A percentile compares a stretch with the other conserved stretches of the same genome.
Evolutionary conservation across 2,329 filamentous ascomycete species (phyloP).

Genomic region (Penicillium italicum): DNA sequence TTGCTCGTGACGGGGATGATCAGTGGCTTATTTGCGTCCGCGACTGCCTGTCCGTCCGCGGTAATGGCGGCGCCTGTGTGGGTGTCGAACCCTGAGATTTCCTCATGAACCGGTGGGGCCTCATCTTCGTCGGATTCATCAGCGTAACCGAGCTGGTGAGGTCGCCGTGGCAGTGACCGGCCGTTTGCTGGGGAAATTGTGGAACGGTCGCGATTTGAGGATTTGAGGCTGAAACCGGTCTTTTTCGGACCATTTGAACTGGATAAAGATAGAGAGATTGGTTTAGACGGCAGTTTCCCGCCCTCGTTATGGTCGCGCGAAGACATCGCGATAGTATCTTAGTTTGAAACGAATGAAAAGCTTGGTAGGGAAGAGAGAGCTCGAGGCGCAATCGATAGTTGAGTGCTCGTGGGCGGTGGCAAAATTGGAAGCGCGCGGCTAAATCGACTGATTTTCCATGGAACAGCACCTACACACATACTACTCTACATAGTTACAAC

Average conservation of each 20-base stretch:
- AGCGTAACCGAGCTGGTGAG: constrained; percentile 36
- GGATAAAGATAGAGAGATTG: constrained; percentile 43
- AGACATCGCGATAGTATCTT: constrained; percentile 16
- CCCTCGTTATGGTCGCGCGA: constrained; percentile 8
- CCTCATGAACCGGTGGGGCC: constrained; percentile 37
- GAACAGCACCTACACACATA: too few species aligned
- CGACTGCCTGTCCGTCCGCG: constrained; percentile 33
- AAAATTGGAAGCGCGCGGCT: constrained; percentile 17
- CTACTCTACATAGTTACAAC: background rate
- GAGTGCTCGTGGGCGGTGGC: constrained; percentile 23
- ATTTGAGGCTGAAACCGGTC: constrained; percentile 33
- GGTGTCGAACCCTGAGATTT: constrained; percentile 55
- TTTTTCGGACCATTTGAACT: constrained; percentile 35
- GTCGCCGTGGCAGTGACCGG: constrained; percentile 28
- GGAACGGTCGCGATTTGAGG: constrained; percentile 21
- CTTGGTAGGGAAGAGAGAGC: background rate
- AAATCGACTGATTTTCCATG: background rate
- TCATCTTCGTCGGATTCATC: constrained; percentile 54
- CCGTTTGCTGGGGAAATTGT: constrained; percentile 15
- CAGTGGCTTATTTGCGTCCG: constrained; percentile 58
- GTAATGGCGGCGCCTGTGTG: constrained; percentile 39
- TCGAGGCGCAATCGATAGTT: constrained; percentile 7
- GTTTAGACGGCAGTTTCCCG: constrained; percentile 22
- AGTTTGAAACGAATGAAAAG: background rate
- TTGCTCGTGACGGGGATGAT: constrained; percentile 75